Evolutionary conservation across 2,329 filamentous ascomycete genomes (phyloP).

Genomic region (Colletotrichum higginsianum): DNA sequence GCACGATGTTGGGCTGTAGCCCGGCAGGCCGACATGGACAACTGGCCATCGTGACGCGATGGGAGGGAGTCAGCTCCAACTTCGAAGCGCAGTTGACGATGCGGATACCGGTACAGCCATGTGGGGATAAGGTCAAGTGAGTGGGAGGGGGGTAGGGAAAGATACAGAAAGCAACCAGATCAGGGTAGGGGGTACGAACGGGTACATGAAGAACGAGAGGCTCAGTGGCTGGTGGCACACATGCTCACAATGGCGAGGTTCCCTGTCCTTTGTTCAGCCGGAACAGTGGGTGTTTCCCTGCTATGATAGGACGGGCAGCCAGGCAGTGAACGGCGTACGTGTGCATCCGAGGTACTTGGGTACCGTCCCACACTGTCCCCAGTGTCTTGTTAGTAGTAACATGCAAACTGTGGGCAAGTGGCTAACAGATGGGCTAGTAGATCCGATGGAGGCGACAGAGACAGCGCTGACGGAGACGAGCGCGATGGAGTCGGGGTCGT

Average conservation of each 20-base stretch:
- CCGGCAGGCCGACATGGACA: constrained; percentile 6
- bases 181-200: constrained; percentile 22
- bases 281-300: constrained; percentile 40
- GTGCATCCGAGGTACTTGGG: constrained; percentile 22
- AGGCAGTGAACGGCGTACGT: constrained; percentile 36
- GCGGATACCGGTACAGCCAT: constrained; percentile 20
- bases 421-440: constrained; percentile 4
- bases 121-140: constrained; percentile 28
- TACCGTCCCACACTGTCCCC: constrained; percentile 1
- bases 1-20: constrained; percentile 15
- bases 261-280: constrained; percentile 38
- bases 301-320: constrained; percentile 23
- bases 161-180: background rate
- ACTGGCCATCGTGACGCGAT: constrained; percentile 1
- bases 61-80: background rate
- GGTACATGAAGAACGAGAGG: constrained; percentile 15
- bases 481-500: constrained; percentile 28
- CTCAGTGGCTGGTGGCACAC: background rate
- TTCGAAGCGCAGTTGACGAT: background rate
- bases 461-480: constrained; percentile 32
- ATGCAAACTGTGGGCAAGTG: background rate
- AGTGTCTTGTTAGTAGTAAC: background rate
- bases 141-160: background rate
- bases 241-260: constrained; percentile 15
- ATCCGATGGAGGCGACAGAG: constrained; percentile 34